A percentile compares a stretch with the other conserved stretches of the same genome.
Evolutionary conservation across 768 basidiomycete genomes (phyloP).

Genomic region (Amanita subjunquillea): DNA sequence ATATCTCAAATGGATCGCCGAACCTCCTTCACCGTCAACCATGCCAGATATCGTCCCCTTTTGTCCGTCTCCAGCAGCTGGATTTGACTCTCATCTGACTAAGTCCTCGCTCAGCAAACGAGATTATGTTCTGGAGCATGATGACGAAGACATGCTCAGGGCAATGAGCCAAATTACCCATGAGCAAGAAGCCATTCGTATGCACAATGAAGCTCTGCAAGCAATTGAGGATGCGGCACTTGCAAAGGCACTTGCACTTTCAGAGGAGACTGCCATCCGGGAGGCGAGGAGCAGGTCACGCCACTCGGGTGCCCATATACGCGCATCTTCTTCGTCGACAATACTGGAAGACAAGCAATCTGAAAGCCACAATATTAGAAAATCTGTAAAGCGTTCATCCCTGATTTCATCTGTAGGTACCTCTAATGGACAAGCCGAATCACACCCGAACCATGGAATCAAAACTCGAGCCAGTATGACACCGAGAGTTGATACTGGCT

Average conservation of each 20-base stretch:
- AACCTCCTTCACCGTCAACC: background rate
- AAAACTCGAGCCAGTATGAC: background rate
- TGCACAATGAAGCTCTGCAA: conserved; percentile 4
- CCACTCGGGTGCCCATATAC: background rate
- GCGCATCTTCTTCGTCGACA: background rate
- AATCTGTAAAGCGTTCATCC: background rate
- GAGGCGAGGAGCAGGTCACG: background rate
- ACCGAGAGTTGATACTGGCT: background rate
- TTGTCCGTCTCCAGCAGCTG: conserved; percentile 2
- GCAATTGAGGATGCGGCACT: conserved; percentile 5
- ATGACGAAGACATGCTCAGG: background rate
- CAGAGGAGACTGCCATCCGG: conserved; percentile 4
- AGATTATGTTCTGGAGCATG: conserved; percentile 4
- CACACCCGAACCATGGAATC: background rate
- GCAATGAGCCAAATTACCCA: background rate
- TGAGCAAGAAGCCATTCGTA: conserved; percentile 2
- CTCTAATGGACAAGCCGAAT: background rate
- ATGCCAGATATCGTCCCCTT: conserved; percentile 1
- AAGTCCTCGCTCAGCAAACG: conserved; percentile 2
- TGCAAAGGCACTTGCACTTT: conserved; percentile 1
- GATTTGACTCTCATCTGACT: conserved; percentile 2
- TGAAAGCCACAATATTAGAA: background rate
- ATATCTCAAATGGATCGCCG: background rate
- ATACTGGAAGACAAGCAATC: background rate
- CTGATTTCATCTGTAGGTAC: background rate